These are phyloP conservation scores for Astragalus membranaceus DNA, from an alignment of 306 rosid species.

Conservation along the genomic window DNA sequence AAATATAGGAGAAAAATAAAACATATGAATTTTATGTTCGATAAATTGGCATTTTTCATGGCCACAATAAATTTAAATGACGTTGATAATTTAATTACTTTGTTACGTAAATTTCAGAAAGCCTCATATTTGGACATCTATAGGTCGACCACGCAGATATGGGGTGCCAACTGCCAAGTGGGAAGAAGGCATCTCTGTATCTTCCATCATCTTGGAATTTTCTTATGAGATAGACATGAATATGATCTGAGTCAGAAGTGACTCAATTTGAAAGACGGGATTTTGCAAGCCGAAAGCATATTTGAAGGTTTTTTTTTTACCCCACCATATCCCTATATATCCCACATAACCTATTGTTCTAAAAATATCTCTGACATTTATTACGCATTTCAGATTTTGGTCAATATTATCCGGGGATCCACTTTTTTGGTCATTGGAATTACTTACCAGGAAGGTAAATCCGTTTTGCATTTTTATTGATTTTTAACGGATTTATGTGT, in stretches of 20 bases:
- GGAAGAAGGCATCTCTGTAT: background rate
- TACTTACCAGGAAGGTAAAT: no score
- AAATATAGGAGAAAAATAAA: background rate
- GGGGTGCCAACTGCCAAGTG: background rate
- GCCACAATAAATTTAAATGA: background rate
- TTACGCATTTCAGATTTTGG: no score
- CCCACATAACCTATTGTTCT: no score
- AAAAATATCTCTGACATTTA: no score
- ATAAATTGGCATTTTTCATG: background rate
- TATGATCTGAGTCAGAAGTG: conserved; percentile 24
- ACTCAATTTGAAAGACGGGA: no score
- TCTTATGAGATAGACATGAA: background rate
- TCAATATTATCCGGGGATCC: no score
- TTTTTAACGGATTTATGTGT: no score
- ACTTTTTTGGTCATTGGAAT: no score
- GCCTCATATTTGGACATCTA: background rate
- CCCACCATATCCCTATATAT: no score
- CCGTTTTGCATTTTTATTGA: no score
- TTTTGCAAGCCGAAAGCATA: background rate
- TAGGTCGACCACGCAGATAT: background rate
- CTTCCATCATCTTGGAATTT: conserved; percentile 9
- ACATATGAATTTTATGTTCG: background rate
- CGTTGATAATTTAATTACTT: background rate
- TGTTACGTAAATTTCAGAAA: background rate
- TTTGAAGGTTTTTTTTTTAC: no score